Base-by-base conservation (phyloP, 1,139 yeast genomes). In the Hyphopichia khmerensis region DNA sequence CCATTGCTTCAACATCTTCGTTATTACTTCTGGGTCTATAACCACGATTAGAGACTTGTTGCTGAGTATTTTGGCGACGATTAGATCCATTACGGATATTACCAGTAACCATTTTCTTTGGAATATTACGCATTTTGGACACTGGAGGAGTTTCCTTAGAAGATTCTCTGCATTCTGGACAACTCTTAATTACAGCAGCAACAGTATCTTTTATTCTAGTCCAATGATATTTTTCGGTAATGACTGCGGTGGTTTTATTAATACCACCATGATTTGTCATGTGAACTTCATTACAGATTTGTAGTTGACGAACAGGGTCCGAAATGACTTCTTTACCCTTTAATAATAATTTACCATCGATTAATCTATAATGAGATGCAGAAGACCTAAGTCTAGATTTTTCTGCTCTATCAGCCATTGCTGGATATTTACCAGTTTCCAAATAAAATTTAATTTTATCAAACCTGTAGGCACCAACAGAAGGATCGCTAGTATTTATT, bases 221-320 rank as follows among this genome's bases (percentile, higher is more conserved):
- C 97, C 98, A 93, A 60, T 89, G 96, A 55, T 85, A 93, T 51
- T 79, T 78, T 49, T 87, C 95, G 1, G 95, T 79, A 17, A 93
- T 80, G 31, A 77, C 68, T 0, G 93, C 71, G 0, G 97, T 90
- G 1, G 96, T 84, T 55, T 84, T 87, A 63, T 93, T 93, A 47
- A 93, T 89, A n/a, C 98, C 98, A 5, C 85, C 86, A 58, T 90
- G 97, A 43, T 77, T 77, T 15, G 78, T 67, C 49, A 75, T 58
- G 59, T 91, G 98, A 14, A 80, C 64, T 39, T 81, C 84, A n/a
- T 80, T 74, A 37, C 93, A 88, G 30, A 91, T 82, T 48, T 80
- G 83, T 39, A 85, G 60, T 64, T 91, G 98, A 43, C 82, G 77
- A 2, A 74, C 80, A 0, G 87, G 85, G 48, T 87, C 93, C 33